Evolutionary conservation across 495 filamentous ascomycete genomes (phyloP).

Genomic region (Evansstolkia leycettana): DNA sequence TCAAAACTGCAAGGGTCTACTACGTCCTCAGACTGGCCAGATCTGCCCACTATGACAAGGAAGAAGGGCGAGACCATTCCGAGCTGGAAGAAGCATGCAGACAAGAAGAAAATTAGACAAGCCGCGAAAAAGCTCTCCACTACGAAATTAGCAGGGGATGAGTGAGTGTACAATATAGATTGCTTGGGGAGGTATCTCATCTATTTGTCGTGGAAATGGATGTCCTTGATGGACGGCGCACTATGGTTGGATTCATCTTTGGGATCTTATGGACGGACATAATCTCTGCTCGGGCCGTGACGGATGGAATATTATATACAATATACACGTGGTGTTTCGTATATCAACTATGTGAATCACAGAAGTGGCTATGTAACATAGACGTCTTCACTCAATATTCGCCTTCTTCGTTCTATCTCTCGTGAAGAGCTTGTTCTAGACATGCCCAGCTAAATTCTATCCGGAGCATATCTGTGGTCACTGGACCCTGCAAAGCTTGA

Average conservation of each 20-base stretch:
- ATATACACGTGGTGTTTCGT: background rate
- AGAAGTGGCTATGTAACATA: no score
- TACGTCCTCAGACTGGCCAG: background rate
- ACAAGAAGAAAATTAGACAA: constrained; percentile 31
- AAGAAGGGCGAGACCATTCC: constrained; percentile 31
- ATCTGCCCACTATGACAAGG: constrained; percentile 11
- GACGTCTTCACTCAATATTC: no score
- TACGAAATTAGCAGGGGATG: constrained; percentile 12
- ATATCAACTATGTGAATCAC: background rate
- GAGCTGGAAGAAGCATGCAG: constrained; percentile 33
- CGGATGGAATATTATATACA: no score
- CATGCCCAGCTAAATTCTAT: no score
- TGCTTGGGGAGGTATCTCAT: background rate
- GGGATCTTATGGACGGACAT: no score
- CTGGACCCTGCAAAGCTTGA: no score
- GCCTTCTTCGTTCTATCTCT: no score
- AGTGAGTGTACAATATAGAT: constrained; percentile 5
- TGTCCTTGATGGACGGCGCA: no score
- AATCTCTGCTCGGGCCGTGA: no score
- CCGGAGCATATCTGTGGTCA: no score
- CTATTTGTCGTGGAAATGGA: constrained; percentile 2
- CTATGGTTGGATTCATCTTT: background rate
- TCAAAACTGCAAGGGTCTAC: constrained; percentile 16
- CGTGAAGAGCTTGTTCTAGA: no score
- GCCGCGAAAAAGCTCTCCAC: constrained; percentile 23